A percentile compares a stretch with the other conserved stretches of the same genome.
Evolutionary conservation across 1,284 basidiomycete species (phyloP).

Genomic region (Sutorius eximius): DNA sequence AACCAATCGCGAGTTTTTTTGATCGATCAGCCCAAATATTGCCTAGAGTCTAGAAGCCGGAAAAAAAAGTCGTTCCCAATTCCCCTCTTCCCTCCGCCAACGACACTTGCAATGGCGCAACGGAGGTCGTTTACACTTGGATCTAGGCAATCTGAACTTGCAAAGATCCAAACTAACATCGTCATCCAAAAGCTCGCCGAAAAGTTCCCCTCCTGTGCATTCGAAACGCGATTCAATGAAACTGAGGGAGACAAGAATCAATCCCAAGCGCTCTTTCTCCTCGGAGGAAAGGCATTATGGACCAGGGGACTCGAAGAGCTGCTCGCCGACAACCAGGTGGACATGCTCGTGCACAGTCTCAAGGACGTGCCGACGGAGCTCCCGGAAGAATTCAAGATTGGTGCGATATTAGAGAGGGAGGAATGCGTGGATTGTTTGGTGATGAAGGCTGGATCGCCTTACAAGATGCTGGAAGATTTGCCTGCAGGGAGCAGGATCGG

Average conservation of each 20-base stretch:
- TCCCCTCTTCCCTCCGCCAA: background rate
- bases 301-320: conserved; percentile 93
- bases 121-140: conserved; percentile 62
- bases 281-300: conserved; percentile 91
- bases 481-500: conserved; percentile 90
- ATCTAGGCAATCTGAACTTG: conserved; percentile 83
- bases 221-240: conserved; percentile 82
- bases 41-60: background rate
- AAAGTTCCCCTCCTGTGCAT: conserved; percentile 47
- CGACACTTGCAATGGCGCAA: conserved; percentile 16
- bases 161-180: conserved; percentile 82
- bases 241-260: conserved; percentile 94
- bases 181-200: conserved; percentile 61
- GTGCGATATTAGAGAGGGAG: conserved; percentile 84
- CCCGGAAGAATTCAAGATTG: conserved; percentile 84
- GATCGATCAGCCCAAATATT: background rate
- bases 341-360: conserved; percentile 91
- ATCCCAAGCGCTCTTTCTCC: conserved; percentile 72
- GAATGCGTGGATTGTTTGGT: conserved; percentile 90
- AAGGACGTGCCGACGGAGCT: conserved; percentile 94
- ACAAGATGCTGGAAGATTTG: conserved; percentile 80
- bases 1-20: background rate
- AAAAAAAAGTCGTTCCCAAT: background rate
- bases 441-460: conserved; percentile 75
- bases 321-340: conserved; percentile 71